phyloP scores from a whole-genome alignment of 768 basidiomycete species.

The Rhizopogon sp. region DNA sequence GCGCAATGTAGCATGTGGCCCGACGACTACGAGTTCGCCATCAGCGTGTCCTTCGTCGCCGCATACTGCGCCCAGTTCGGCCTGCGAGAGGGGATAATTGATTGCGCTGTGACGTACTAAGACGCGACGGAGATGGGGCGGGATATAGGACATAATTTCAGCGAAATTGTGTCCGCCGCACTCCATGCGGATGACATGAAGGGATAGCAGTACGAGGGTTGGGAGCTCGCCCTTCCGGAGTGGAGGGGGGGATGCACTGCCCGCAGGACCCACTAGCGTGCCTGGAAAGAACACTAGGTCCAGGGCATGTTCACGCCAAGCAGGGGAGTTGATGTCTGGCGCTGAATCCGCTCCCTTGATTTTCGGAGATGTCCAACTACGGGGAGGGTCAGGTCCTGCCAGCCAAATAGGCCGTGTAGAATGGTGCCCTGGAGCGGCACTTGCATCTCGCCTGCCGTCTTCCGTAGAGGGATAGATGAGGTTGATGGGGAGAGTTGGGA shows the following conservation, averaged over 20 bases:
- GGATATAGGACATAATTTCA: constrained; percentile 45
- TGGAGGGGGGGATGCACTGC: constrained; percentile 2
- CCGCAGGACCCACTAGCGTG: background rate
- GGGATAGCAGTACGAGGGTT: constrained; percentile 51
- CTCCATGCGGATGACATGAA: constrained; percentile 39
- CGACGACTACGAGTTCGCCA: constrained; percentile 63
- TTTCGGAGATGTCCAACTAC: constrained; percentile 43
- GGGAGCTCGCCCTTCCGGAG: constrained; percentile 30
- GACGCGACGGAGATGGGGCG: constrained; percentile 52
- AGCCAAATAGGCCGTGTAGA: constrained; percentile 13
- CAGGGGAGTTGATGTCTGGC: constrained; percentile 20
- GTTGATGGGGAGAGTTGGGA: constrained; percentile 41
- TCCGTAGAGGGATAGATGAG: constrained; percentile 28
- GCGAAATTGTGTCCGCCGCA: constrained; percentile 41
- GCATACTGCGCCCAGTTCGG: constrained; percentile 47
- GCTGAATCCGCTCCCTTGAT: background rate
- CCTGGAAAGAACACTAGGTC: constrained; percentile 38
- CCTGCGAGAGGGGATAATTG: constrained; percentile 46
- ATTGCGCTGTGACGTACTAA: constrained; percentile 57
- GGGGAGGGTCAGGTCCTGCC: constrained; percentile 51
- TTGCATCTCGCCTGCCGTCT: background rate
- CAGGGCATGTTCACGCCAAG: constrained; percentile 55
- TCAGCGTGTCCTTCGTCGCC: constrained; percentile 48
- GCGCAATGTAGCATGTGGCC: constrained; percentile 42
- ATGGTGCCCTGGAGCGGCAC: background rate